Evolutionary conservation across 768 basidiomycete genomes (phyloP), one percentile per base, ranked within the genome.

Genomic region (Boletus edulis): DNA sequence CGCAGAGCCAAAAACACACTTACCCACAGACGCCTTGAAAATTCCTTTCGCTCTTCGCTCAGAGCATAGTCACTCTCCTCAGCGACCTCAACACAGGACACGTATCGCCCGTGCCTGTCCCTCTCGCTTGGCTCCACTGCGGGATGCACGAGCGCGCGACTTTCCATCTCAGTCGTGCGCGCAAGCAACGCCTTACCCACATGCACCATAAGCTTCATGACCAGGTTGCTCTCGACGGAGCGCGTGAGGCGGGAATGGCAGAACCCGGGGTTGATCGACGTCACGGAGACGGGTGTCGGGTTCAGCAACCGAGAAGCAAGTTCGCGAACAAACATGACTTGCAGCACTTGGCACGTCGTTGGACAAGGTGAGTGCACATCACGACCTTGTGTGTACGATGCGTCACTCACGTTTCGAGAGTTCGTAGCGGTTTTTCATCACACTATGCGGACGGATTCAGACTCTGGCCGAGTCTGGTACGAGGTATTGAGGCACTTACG

Each of bases 321-420:
- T 44, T 74, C 72, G n/a, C 69, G 68, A 9, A 66, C 57, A 52
- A 76, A 74, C 63, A 75, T 66, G 38, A 75, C 51, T 47, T 63
- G 61, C n/a, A 76, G 57, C 3, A 73, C 70, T 76, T 12, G 34
- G 0, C 12, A 35, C 14, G 34, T 35, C 13, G 34, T 48, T 12
- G 4, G 22, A n/a, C 37, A 35, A 34, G 35, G 40, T 51, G 0
- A 44, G 29, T 51, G 17, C 20, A 20, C 31, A 41, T 24, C 20
- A 22, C 22, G 29, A 34, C 9, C 18, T 24, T 18, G 22, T 39
- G 18, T 10, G 2, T 7, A 20, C 12, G 18, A 29, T 14, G 27
- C 20, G 18, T 42, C 13, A 62, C 54, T 58, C 47, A 73, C 66
- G 42, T 31, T 72, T 68, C 15, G 67, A 62, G 22, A 70, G 44